Percentiles rank a stretch among this genome's conserved stretches.
Conservation (phyloP, 352 stramenopile genomes). For the Pythium coloratum region DNA sequence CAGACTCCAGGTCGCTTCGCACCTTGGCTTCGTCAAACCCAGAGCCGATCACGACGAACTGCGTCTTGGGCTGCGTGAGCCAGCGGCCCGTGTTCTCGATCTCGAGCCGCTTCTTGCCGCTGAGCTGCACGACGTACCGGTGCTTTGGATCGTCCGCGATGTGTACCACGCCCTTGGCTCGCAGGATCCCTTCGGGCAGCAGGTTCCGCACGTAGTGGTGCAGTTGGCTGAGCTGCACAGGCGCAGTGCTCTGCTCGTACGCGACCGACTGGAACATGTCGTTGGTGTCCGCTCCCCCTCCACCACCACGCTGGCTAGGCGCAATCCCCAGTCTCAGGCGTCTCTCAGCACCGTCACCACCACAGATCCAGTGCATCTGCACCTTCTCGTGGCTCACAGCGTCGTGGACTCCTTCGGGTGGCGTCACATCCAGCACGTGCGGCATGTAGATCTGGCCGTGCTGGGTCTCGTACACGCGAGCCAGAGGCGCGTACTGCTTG, state of each 20-base stretch:
- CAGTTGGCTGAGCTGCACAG: constrained; percentile 47
- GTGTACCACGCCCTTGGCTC: constrained; percentile 69
- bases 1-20: constrained; percentile 30
- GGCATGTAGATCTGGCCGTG: constrained; percentile 65
- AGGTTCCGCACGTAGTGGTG: constrained; percentile 48
- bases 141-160: constrained; percentile 52
- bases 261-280: constrained; percentile 46
- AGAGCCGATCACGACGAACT: constrained; percentile 70
- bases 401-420: constrained; percentile 50
- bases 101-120: constrained; percentile 65
- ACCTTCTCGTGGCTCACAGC: constrained; percentile 70
- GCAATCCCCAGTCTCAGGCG: constrained; percentile 28
- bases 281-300: background rate
- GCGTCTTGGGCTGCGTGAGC: constrained; percentile 60
- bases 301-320: background rate
- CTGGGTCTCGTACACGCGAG: constrained; percentile 67
- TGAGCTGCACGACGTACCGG: constrained; percentile 72
- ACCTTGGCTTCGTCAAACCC: constrained; percentile 39
- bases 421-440: constrained; percentile 69
- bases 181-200: constrained; percentile 39
- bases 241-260: constrained; percentile 37
- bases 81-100: constrained; percentile 61
- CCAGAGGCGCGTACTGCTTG: constrained; percentile 42
- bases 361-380: constrained; percentile 58
- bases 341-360: constrained; percentile 33